Percentiles rank a stretch among this genome's conserved stretches.
Evolutionary conservation across 2,329 filamentous ascomycete species (phyloP).

Genomic region (Verticillium tricorpus): DNA sequence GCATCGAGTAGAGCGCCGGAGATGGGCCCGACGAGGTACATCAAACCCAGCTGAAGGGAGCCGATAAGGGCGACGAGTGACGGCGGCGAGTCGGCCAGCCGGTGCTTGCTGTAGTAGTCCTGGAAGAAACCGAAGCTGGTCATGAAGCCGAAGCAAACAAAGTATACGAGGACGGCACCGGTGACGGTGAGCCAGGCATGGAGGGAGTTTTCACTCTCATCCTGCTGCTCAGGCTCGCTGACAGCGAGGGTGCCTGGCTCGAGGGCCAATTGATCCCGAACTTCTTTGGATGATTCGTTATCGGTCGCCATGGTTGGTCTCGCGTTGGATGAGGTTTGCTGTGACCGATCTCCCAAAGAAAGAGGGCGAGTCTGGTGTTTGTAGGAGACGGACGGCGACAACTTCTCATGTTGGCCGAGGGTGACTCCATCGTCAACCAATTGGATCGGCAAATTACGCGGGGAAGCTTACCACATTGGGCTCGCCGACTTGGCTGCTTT

Average conservation of each 20-base stretch:
- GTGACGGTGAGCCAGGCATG: slow-evolving; percentile 7
- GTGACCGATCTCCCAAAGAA: not conserved
- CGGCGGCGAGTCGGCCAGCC: slow-evolving; percentile 25
- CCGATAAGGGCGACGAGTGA: slow-evolving; percentile 41
- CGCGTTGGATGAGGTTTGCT: not conserved
- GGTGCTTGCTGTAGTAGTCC: slow-evolving; percentile 33
- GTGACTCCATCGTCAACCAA: not conserved
- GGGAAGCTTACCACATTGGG: not conserved
- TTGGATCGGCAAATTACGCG: not conserved
- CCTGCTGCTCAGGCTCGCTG: not conserved
- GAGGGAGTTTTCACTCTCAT: slow-evolving; percentile 2
- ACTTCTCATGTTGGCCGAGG: not conserved
- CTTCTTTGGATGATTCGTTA: not conserved
- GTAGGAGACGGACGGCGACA: not conserved
- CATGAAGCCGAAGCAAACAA: slow-evolving; percentile 22
- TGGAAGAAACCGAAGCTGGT: slow-evolving; percentile 41
- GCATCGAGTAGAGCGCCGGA: slow-evolving; percentile 36
- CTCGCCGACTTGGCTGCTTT: not conserved
- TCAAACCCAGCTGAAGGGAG: slow-evolving; percentile 33
- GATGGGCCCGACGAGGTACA: slow-evolving; percentile 33
- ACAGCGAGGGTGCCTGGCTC: not conserved
- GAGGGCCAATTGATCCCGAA: not conserved
- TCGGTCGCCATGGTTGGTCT: not conserved
- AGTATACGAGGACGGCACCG: slow-evolving; percentile 10
- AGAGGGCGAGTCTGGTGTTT: not conserved